phyloP scores from a whole-genome alignment of 495 filamentous ascomycete genomes.

The Penicillium simplicissimum region DNA sequence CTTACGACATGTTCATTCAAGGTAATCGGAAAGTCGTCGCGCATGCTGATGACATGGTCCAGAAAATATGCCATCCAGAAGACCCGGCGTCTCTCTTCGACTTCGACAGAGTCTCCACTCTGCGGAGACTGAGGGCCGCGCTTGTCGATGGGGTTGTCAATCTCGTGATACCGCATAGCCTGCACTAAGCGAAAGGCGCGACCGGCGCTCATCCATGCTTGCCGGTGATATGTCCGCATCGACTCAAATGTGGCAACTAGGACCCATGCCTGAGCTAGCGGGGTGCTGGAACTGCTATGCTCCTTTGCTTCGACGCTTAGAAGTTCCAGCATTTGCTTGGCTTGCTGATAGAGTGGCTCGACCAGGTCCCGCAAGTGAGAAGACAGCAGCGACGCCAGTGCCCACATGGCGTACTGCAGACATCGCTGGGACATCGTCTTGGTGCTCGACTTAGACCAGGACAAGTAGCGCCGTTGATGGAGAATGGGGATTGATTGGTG shows the following conservation, averaged over 20 bases:
- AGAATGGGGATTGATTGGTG: conserved; percentile 32
- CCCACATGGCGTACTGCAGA: conserved; percentile 39
- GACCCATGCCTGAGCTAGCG: conserved; percentile 52
- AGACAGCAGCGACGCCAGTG: conserved; percentile 29
- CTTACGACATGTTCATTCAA: conserved; percentile 54
- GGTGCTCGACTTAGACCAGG: conserved; percentile 15
- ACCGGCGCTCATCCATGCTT: conserved; percentile 53
- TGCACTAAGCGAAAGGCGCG: conserved; percentile 54
- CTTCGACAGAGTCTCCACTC: conserved; percentile 17
- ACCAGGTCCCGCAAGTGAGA: conserved; percentile 20
- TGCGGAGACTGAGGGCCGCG: not conserved
- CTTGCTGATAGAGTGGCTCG: conserved; percentile 28
- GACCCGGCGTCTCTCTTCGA: conserved; percentile 49
- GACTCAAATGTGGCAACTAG: conserved; percentile 52
- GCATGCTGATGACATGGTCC: conserved; percentile 50
- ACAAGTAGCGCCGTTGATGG: conserved; percentile 27
- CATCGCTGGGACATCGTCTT: conserved; percentile 17
- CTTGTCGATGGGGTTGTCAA: conserved; percentile 29
- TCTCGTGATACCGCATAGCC: conserved; percentile 48
- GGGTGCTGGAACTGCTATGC: conserved; percentile 15
- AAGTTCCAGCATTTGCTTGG: conserved; percentile 19
- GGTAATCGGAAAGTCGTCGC: conserved; percentile 47
- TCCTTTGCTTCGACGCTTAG: conserved; percentile 8
- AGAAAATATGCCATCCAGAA: conserved; percentile 59
- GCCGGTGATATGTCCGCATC: conserved; percentile 41